A percentile compares a stretch with the other conserved stretches of the same genome.
These are phyloP conservation scores for Syzygium aqueum DNA, from an alignment of 345 rosid species.

Conservation along the genomic window DNA sequence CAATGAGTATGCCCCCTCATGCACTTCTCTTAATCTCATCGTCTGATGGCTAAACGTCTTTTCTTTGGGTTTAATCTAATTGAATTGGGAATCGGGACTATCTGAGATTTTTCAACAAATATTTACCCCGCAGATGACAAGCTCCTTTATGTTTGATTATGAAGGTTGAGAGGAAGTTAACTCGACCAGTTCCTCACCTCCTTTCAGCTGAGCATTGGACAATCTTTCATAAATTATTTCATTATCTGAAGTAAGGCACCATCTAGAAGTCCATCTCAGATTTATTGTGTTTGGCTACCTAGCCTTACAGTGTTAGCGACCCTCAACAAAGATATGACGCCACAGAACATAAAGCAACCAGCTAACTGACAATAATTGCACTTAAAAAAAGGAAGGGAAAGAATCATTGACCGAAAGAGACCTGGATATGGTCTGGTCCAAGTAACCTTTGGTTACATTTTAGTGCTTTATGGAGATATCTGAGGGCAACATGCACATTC, in stretches of 20 bases:
- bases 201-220: neutral
- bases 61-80: neutral
- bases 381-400: neutral
- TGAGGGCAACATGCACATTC: slow-evolving; percentile 94
- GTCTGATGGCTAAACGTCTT: neutral
- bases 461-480: slow-evolving; percentile 96
- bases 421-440: slow-evolving; percentile 99
- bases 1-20: neutral
- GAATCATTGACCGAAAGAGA: slow-evolving; percentile 12
- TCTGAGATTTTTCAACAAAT: neutral
- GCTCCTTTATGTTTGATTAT: neutral
- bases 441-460: slow-evolving; percentile 92
- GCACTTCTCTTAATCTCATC: neutral
- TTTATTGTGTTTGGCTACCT: neutral
- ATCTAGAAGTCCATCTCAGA: neutral
- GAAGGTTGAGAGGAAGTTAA: neutral
- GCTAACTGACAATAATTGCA: neutral
- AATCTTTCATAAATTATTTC: neutral
- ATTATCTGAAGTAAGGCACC: neutral
- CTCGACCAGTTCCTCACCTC: neutral
- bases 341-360: neutral
- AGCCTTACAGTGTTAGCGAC: neutral
- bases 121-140: neutral
- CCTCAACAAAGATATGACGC: neutral
- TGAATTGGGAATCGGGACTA: neutral